These are phyloP conservation scores for Wickerhamomyces sp. DNA, from an alignment of 1,139 yeast species.

Conservation along the genomic window DNA sequence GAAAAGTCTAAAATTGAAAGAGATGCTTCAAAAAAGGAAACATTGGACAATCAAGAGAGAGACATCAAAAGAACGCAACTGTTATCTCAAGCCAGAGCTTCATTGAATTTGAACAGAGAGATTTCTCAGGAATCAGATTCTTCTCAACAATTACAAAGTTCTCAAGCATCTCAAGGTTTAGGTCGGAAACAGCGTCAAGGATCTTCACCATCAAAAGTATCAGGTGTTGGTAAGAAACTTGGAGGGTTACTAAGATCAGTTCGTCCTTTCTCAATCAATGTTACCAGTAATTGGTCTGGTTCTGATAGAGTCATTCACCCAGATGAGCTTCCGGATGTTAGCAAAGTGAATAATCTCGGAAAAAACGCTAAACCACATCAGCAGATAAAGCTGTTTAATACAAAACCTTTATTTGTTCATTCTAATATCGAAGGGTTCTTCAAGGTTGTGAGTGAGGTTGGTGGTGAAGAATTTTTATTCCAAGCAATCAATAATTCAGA, in stretches of 20 bases:
- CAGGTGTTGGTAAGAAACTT: constrained; percentile 32
- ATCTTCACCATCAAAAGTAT: constrained; percentile 18
- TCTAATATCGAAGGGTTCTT: constrained; percentile 40
- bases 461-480: constrained; percentile 56
- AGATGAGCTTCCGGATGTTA: constrained; percentile 57
- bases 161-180: constrained; percentile 5
- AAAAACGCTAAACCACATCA: constrained; percentile 51
- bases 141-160: constrained; percentile 8
- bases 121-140: constrained; percentile 10
- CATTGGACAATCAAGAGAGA: constrained; percentile 35
- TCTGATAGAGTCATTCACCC: constrained; percentile 51
- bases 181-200: constrained; percentile 6
- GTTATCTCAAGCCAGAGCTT: constrained; percentile 22
- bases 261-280: constrained; percentile 42
- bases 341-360: constrained; percentile 33
- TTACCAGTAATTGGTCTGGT: constrained; percentile 32
- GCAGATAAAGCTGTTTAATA: constrained; percentile 45
- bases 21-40: constrained; percentile 44
- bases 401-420: constrained; percentile 29
- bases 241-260: constrained; percentile 41
- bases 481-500: constrained; percentile 67
- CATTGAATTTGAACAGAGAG: constrained; percentile 8
- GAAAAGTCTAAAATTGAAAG: constrained; percentile 50
- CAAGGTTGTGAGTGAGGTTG: constrained; percentile 52
- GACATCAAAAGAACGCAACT: constrained; percentile 28